These are phyloP conservation scores for Monosporascus cannonballus DNA, from an alignment of 2,329 filamentous ascomycete species.

Conservation along the genomic window DNA sequence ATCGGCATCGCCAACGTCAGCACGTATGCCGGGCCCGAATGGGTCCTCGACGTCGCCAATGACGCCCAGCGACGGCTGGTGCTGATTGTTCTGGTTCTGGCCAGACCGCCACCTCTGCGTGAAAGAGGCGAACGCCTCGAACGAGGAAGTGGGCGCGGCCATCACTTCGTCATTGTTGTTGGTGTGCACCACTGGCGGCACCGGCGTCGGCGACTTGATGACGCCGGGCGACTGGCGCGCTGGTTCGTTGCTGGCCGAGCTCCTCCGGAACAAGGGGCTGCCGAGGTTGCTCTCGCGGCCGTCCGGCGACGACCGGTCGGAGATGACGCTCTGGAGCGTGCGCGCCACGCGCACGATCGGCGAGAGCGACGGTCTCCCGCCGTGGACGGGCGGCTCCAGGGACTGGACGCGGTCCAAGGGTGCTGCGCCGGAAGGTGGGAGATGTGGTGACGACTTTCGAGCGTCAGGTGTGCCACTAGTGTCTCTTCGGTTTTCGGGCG, in stretches of 20 bases:
- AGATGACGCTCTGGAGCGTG: constrained; percentile 51
- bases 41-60: constrained; percentile 10
- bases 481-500: constrained; percentile 15
- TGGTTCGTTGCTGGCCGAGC: constrained; percentile 25
- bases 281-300: constrained; percentile 43
- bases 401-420: constrained; percentile 12
- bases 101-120: constrained; percentile 14
- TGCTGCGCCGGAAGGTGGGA: constrained; percentile 11
- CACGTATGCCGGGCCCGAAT: constrained; percentile 10
- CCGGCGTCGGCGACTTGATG: constrained; percentile 17
- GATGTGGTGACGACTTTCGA: constrained; percentile 14
- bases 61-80: constrained; percentile 6
- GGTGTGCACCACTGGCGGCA: neutral
- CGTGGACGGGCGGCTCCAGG: constrained; percentile 13
- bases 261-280: constrained; percentile 44
- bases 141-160: constrained; percentile 8
- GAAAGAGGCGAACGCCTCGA: constrained; percentile 11
- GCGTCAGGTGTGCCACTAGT: constrained; percentile 13
- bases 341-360: constrained; percentile 53
- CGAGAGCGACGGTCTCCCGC: constrained; percentile 34
- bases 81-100: constrained; percentile 8
- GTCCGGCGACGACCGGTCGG: constrained; percentile 52
- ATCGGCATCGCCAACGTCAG: constrained; percentile 1
- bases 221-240: constrained; percentile 16
- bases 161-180: constrained; percentile 1